These are phyloP conservation scores for Detonula confervacea DNA, from an alignment of 352 stramenopile species.

Conservation along the genomic window DNA sequence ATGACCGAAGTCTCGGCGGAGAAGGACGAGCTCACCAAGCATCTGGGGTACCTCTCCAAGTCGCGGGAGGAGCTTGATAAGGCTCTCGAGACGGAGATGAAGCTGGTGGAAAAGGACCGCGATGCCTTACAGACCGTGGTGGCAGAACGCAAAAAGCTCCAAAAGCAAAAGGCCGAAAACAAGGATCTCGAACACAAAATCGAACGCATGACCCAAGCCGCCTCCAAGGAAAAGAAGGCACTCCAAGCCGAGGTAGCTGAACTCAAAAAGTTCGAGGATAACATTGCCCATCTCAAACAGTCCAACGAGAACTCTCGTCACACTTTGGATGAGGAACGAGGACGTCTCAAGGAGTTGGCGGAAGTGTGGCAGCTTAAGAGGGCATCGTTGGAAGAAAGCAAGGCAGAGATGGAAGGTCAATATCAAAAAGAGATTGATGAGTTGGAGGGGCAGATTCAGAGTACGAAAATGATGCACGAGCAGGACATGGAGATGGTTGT, in stretches of 20 bases:
- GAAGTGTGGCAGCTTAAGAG: conserved; percentile 40
- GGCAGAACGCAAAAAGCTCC: conserved; percentile 32
- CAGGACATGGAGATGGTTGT: conserved; percentile 43
- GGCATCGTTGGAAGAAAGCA: conserved; percentile 36
- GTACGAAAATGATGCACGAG: conserved; percentile 27
- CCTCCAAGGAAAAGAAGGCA: conserved; percentile 49
- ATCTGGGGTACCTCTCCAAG: conserved; percentile 38
- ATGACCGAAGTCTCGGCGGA: conserved; percentile 35
- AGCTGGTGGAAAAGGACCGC: conserved; percentile 42
- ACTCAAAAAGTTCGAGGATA: conserved; percentile 46
- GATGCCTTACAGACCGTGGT: conserved; percentile 45
- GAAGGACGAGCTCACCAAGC: conserved; percentile 55
- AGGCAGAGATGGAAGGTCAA: conserved; percentile 28
- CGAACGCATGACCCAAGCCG: conserved; percentile 47
- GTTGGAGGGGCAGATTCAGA: conserved; percentile 44
- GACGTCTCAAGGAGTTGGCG: conserved; percentile 27
- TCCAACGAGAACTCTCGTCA: conserved; percentile 33
- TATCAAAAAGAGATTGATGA: conserved; percentile 53
- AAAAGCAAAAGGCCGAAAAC: conserved; percentile 56
- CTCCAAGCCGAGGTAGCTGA: conserved; percentile 46
- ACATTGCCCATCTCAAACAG: conserved; percentile 27
- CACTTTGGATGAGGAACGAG: conserved; percentile 35
- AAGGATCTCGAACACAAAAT: conserved; percentile 53
- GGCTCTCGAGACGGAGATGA: conserved; percentile 46
- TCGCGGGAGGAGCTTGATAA: conserved; percentile 41